phyloP scores from a whole-genome alignment of 768 basidiomycete genomes.

The Tremella mesenterica region DNA sequence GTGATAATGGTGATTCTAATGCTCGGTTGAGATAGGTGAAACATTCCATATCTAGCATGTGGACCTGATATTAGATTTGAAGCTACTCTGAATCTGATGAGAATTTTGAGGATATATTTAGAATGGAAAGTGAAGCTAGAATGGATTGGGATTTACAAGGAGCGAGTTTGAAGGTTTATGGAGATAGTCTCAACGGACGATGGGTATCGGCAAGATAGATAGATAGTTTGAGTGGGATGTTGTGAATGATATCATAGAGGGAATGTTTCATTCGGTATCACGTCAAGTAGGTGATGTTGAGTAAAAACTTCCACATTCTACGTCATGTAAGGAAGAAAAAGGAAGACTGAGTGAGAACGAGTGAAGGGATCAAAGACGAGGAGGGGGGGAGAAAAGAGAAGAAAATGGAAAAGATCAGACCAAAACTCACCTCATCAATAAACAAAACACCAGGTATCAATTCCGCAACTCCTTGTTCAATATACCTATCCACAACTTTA shows the following conservation, averaged over 20 bases:
- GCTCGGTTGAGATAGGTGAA: slow-evolving; percentile 97
- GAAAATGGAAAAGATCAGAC: neutral
- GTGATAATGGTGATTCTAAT: slow-evolving; percentile 91
- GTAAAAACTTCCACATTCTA: too few species aligned
- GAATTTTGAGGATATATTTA: neutral
- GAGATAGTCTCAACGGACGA: too few species aligned
- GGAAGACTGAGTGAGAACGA: neutral
- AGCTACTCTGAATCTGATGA: too few species aligned
- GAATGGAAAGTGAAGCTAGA: too few species aligned
- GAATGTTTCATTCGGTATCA: too few species aligned
- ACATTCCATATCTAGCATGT: slow-evolving; percentile 99
- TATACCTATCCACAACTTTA: slow-evolving; percentile 93
- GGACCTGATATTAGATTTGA: slow-evolving; percentile 56
- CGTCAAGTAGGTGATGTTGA: too few species aligned
- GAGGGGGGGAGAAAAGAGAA: neutral
- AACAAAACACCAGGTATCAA: slow-evolving; percentile 96
- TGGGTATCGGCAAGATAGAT: too few species aligned
- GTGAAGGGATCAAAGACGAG: neutral
- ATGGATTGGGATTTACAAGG: too few species aligned
- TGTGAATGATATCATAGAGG: too few species aligned
- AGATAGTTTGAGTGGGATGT: too few species aligned
- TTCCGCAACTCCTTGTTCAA: slow-evolving; percentile 96
- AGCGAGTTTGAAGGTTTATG: too few species aligned
- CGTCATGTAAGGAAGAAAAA: neutral
- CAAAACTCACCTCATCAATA: slow-evolving; percentile 83